Conservation (phyloP, 2,329 filamentous ascomycete species). For the Neonectria ditissima region DNA sequence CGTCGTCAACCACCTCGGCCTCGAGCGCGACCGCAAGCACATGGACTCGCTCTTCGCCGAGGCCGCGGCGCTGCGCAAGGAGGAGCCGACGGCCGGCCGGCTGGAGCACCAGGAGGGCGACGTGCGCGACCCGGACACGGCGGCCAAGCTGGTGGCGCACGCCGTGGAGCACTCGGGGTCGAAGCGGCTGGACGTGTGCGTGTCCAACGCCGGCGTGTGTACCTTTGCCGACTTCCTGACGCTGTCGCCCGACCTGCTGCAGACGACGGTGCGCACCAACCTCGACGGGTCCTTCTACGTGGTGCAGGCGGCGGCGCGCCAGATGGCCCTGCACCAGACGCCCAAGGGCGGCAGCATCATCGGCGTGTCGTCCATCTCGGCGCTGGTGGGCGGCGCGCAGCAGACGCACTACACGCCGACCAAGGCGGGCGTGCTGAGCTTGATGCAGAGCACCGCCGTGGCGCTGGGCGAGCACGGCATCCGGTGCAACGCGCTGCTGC, state of each 20-base stretch:
- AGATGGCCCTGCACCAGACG: constrained; percentile 75
- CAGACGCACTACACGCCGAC: constrained; percentile 92
- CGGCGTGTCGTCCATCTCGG: constrained; percentile 78
- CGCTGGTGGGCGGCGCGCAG: constrained; percentile 80
- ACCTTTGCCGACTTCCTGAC: constrained; percentile 88
- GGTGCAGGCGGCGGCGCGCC: constrained; percentile 84
- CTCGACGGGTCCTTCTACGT: constrained; percentile 90
- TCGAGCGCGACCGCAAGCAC: constrained; percentile 63
- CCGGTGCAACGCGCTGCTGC: constrained; percentile 84
- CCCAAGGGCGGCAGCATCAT: constrained; percentile 84
- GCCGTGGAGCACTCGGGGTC: constrained; percentile 69
- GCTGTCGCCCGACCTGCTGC: constrained; percentile 76
- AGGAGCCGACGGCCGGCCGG: constrained; percentile 59
- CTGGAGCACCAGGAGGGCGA: constrained; percentile 81
- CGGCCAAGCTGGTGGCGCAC: constrained; percentile 72
- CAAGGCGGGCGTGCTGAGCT: constrained; percentile 82
- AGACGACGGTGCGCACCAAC: constrained; percentile 81
- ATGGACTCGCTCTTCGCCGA: constrained; percentile 65
- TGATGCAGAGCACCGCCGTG: constrained; percentile 87
- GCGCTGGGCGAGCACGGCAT: constrained; percentile 82
- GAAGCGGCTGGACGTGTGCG: constrained; percentile 79
- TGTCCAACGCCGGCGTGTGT: constrained; percentile 91
- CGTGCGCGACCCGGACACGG: constrained; percentile 79
- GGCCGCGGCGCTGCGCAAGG: constrained; percentile 59
- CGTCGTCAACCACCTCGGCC: constrained; percentile 82